Base-by-base conservation (phyloP, 768 basidiomycete genomes). In the Pleurotus ostreatus region DNA sequence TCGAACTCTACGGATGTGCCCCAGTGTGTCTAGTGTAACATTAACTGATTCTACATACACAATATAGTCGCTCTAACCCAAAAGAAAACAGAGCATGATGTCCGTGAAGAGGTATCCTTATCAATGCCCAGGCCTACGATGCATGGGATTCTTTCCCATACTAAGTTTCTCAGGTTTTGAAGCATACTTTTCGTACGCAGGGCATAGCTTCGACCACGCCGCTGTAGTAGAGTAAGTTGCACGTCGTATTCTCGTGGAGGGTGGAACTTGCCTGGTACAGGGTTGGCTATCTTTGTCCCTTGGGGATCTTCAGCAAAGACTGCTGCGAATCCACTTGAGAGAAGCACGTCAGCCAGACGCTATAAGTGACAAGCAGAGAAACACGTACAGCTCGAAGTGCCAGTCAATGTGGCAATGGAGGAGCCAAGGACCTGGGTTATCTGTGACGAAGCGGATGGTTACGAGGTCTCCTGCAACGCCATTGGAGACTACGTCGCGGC, bases 351-450 rank as follows among this genome's bases (percentile, higher is more conserved):
- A 41, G 20, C 16, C 9, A 43, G 8, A 22, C 11, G n/a, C 26
- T 39, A 7, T 5, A 4, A 9, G 12, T 13, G 25, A 13, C 23
- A 8, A 8, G 15, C 16, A 46, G 25, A 8, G 9, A 23, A 34
- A 38, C 23, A 55, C 54, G 6, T 18, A 55, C 54, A 55, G 41
- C 16, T 55, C 54, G 11, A 55, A 38, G 34, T 55, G 54, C 54
- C 54, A 55, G 26, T 55, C 54, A 34, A 55, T 55, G 26, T 55
- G 54, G 54, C 54, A 55, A 46, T 55, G 54, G 34, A 55, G 45
- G 23, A 55, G 39, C 77, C 80, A 82, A 11, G 78, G 75, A 5
- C 84, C 85, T 0, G 84, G 70, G 66, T 85, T 86, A 63, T 87
- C 81, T 5, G 84, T 83, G 37, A 70, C 63, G 70, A 83, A 85